phyloP scores from a whole-genome alignment of 371 early-diverging fungal species.

The Coemansia sp. region DNA sequence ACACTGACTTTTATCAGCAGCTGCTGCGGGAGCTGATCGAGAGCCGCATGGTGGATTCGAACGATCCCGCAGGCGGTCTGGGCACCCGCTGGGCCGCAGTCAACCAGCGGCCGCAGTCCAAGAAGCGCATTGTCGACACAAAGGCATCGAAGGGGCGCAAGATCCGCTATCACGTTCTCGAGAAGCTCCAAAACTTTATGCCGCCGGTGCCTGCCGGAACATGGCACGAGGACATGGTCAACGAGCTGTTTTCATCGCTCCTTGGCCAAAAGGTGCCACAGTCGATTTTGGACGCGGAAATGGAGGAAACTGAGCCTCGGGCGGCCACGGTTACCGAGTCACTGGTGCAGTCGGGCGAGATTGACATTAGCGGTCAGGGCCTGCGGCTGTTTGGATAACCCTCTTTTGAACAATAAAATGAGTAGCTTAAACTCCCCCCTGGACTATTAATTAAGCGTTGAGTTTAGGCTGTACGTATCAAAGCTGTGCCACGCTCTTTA shows the following conservation, averaged over 20 bases:
- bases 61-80: conserved; percentile 69
- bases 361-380: conserved; percentile 12
- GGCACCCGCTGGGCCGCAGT: conserved; percentile 84
- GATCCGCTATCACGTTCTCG: conserved; percentile 88
- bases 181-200: conserved; percentile 95
- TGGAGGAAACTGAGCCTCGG: conserved; percentile 1
- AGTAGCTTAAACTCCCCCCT: not conserved
- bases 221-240: conserved; percentile 91
- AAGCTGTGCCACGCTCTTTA: no score
- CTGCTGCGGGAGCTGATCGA: conserved; percentile 91
- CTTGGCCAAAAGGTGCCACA: conserved; percentile 65
- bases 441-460: not conserved
- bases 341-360: conserved; percentile 6
- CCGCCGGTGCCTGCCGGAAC: conserved; percentile 80
- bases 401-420: not conserved
- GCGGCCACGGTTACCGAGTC: conserved; percentile 1
- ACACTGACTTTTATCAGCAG: conserved; percentile 92
- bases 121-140: conserved; percentile 74
- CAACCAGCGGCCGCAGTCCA: conserved; percentile 57
- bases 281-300: conserved; percentile 35
- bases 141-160: conserved; percentile 92
- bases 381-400: conserved; percentile 22
- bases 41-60: conserved; percentile 82
- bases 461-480: no score
- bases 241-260: conserved; percentile 81